phyloP scores from a whole-genome alignment of 495 filamentous ascomycete species.

The Sabuloglossum arenarium region DNA sequence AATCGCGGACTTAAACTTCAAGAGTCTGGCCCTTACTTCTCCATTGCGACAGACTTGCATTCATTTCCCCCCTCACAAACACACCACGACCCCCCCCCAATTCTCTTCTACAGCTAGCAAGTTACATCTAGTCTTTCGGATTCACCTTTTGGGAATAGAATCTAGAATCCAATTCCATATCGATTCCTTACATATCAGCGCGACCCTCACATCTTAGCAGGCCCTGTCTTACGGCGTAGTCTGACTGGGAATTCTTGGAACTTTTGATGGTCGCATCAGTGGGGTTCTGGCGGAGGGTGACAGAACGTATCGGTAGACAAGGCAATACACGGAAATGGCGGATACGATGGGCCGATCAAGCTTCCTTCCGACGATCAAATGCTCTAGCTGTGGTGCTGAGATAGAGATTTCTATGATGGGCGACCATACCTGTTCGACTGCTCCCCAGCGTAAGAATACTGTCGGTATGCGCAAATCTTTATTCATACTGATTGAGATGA shows the following conservation, averaged over 20 bases:
- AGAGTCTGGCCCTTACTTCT: neutral
- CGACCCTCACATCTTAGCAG: neutral
- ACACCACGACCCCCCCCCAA: neutral
- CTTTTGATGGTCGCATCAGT: neutral
- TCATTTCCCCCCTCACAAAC: neutral
- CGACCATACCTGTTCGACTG: constrained; percentile 51
- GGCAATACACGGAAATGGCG: constrained; percentile 15
- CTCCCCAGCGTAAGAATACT: neutral
- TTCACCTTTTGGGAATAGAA: neutral
- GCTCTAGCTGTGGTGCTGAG: constrained; percentile 66
- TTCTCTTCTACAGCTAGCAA: neutral
- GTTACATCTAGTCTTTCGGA: neutral
- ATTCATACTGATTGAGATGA: neutral
- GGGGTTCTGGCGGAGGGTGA: neutral
- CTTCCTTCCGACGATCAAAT: constrained; percentile 85
- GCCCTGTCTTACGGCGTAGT: neutral
- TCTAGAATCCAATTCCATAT: neutral
- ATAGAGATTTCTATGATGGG: constrained; percentile 86
- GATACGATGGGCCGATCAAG: constrained; percentile 33
- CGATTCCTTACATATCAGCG: neutral
- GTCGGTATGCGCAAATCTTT: neutral
- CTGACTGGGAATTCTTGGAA: neutral
- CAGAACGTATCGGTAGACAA: neutral
- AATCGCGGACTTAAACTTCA: neutral
- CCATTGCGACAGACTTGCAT: neutral